These are phyloP conservation scores for Vitis labrusca DNA, from an alignment of 164 flowering plant genomes.

Conservation along the genomic window DNA sequence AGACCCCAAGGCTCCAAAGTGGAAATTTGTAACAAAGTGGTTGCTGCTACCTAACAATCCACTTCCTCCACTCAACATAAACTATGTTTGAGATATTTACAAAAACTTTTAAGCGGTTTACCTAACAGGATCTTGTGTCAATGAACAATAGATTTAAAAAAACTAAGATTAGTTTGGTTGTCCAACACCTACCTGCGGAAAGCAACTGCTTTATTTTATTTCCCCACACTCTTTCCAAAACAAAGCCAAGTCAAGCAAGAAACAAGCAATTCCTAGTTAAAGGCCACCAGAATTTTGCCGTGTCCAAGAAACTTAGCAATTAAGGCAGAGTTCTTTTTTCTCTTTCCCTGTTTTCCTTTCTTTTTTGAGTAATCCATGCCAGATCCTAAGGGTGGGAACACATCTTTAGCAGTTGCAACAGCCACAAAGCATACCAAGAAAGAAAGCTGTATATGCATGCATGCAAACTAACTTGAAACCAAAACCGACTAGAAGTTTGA, in stretches of 20 bases:
- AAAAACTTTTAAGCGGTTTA: background rate
- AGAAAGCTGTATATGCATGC: no score
- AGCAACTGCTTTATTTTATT: background rate
- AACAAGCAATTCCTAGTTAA: background rate
- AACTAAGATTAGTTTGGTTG: background rate
- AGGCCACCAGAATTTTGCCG: background rate
- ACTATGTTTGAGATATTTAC: background rate
- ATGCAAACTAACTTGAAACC: no score
- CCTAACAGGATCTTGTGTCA: background rate
- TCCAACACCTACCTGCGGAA: background rate
- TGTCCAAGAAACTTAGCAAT: background rate
- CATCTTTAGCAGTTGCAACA: no score
- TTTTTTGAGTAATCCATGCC: no score
- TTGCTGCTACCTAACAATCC: background rate
- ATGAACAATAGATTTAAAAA: background rate
- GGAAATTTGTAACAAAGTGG: background rate
- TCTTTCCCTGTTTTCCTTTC: no score
- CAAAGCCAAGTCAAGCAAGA: background rate
- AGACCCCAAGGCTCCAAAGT: background rate
- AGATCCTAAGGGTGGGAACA: no score
- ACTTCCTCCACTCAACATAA: conserved; percentile 1
- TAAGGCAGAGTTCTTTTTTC: no score
- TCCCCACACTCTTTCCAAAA: background rate
- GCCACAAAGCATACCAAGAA: no score
- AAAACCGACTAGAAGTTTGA: no score